Evolutionary conservation across 176 grass and related monocot genomes (phyloP), one percentile per base, ranked within the genome.

Genomic region (Eleusine indica): DNA sequence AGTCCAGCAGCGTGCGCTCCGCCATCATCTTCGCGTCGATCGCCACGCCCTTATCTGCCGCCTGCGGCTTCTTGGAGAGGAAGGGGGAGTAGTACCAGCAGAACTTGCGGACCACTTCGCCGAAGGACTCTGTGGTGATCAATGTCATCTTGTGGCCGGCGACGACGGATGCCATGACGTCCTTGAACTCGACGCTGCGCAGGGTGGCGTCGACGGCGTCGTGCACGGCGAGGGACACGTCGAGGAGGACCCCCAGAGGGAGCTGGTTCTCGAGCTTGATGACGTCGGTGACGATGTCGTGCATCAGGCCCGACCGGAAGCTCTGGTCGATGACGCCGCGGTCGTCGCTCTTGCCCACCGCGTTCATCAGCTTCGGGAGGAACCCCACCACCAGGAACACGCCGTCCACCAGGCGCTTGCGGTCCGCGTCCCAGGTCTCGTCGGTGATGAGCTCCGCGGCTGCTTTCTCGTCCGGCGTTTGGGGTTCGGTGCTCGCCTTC

Each of bases 41-140:
- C 14, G 28, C 44, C 7, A 22, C 32, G 76, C 0, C 28, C 6
- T 54, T 74, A 42, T 32, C 3, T 2, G 39, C 4, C 61, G 42
- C 4, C 53, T 41, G 15, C 8, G 21, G 2, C 58, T 11, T 11
- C 56, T 68, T 70, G 68, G 14, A 47, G 68, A 49, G 38, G 86
- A 91, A 91, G 1, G 90, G 86, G 9, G 90, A 88, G 74, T 91
- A 91, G 74, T 91, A 91, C 86, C 68, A 91, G 78, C 86, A 88
- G 82, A 91, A 91, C 3, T 42, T 3, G 74, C 57, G 4, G 68
- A 91, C 21, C 18, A 91, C 74, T 4, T 40, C 43, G 35, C 3
- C 7, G 67, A 91, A 85, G 25, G 3, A 22, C 0, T 37, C 2
- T 0, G 0, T 2, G 0, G 0, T 8, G 83, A 88, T 5, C 73